Conservation (phyloP, 257 asterid species). For the Solanum gracilifrons region DNA sequence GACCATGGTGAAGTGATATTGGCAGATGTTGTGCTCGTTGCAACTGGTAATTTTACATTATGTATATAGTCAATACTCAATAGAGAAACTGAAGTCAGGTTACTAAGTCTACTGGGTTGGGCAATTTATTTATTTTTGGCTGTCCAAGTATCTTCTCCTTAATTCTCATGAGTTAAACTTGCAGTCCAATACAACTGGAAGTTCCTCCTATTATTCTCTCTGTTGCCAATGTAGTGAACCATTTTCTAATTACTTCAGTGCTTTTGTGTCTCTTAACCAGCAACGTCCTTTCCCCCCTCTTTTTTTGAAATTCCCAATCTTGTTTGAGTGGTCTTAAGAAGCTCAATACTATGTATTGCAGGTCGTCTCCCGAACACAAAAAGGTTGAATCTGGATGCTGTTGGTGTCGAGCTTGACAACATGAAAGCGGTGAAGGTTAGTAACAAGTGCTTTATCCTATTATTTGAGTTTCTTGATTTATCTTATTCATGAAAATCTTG, state of each 20-base stretch:
- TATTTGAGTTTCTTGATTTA: not conserved
- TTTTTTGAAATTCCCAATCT: not conserved
- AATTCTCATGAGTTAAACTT: not conserved
- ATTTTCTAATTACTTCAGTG: not conserved
- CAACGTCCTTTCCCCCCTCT: not conserved
- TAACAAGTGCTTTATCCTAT: not conserved
- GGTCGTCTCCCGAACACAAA: constrained; percentile 90
- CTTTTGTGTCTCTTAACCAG: not conserved
- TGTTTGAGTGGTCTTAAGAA: not conserved
- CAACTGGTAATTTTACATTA: constrained; percentile 62
- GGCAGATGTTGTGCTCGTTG: constrained; percentile 96
- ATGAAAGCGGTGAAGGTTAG: constrained; percentile 67
- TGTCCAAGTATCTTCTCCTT: not conserved
- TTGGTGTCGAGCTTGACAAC: constrained; percentile 69
- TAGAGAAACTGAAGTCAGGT: not conserved
- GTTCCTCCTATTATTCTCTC: not conserved
- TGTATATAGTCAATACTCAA: not conserved
- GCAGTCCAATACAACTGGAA: not conserved
- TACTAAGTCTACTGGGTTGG: not conserved
- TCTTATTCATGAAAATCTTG: not conserved
- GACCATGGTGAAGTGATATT: constrained; percentile 77
- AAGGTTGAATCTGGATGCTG: constrained; percentile 79
- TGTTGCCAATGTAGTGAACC: not conserved
- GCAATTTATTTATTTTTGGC: not conserved
- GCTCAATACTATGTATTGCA: constrained; percentile 10